phyloP scores from a whole-genome alignment of 495 filamentous ascomycete species.

The Trichoderma erinaceum region DNA sequence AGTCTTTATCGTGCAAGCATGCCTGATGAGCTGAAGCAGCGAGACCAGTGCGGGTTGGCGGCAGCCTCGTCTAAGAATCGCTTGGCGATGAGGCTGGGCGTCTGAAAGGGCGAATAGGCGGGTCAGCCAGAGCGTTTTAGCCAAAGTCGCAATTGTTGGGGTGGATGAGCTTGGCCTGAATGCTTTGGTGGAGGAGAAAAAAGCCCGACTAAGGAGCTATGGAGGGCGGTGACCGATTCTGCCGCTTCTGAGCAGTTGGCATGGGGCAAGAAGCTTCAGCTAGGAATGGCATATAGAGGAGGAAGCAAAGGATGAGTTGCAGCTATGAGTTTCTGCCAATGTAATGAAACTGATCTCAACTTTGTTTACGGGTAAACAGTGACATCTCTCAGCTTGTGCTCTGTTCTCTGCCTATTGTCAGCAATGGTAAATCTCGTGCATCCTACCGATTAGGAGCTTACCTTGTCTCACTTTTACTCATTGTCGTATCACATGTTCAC shows the following conservation, averaged over 20 bases:
- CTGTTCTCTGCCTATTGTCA: no score
- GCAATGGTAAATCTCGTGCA: no score
- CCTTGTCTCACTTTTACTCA: not conserved
- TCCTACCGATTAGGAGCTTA: no score
- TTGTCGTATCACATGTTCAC: not conserved
- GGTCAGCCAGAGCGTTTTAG: not conserved
- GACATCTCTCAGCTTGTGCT: no score
- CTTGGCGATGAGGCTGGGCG: not conserved
- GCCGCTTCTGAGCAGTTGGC: slow-evolving; percentile 7
- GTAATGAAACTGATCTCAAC: no score
- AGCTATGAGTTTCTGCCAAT: no score
- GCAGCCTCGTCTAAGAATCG: not conserved
- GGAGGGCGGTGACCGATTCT: slow-evolving; percentile 1
- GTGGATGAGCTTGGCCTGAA: not conserved
- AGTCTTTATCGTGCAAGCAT: not conserved
- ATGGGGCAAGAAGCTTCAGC: not conserved
- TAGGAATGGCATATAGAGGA: not conserved
- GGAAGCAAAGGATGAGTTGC: not conserved
- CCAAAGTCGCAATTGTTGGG: not conserved
- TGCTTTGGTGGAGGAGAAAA: not conserved
- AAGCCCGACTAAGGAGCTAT: slow-evolving; percentile 4
- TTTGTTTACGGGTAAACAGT: no score
- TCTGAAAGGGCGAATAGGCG: not conserved
- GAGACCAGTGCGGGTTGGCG: not conserved
- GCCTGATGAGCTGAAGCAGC: not conserved